phyloP scores from a whole-genome alignment of 2,329 filamentous ascomycete species.

The Ophiostoma tasmaniense region DNA sequence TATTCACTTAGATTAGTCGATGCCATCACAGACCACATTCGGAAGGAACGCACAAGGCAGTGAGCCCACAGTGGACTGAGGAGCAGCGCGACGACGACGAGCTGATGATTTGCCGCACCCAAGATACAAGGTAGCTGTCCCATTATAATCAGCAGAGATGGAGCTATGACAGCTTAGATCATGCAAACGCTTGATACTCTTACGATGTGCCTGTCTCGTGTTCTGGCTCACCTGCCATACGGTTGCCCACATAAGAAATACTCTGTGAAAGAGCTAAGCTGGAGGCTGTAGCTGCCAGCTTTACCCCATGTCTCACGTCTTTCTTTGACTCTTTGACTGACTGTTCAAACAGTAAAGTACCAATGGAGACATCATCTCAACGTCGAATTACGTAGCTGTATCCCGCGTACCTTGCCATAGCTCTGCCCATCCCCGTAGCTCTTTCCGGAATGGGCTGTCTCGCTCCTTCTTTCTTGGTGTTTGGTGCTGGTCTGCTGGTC shows the following conservation, averaged over 20 bases:
- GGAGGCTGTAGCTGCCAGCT: background rate
- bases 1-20: background rate
- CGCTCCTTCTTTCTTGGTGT: constrained; percentile 7
- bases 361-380: background rate
- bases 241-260: background rate
- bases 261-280: too few relatives aligned
- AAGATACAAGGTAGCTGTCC: background rate
- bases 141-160: background rate
- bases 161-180: background rate
- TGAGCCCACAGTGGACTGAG: constrained; percentile 16
- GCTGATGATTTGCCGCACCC: background rate
- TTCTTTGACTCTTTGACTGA: background rate
- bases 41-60: background rate
- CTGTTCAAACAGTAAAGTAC: background rate
- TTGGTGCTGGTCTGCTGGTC: background rate
- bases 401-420: background rate
- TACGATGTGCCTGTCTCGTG: background rate
- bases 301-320: background rate
- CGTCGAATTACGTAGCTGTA: background rate
- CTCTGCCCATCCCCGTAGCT: constrained; percentile 3
- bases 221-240: background rate
- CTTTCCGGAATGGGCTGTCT: constrained; percentile 11
- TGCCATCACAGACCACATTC: constrained; percentile 6
- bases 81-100: background rate
- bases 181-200: background rate